A percentile compares a stretch with the other conserved stretches of the same genome.
phyloP scores from a whole-genome alignment of 2,329 filamentous ascomycete species.

The Nigrospora oryzae region DNA sequence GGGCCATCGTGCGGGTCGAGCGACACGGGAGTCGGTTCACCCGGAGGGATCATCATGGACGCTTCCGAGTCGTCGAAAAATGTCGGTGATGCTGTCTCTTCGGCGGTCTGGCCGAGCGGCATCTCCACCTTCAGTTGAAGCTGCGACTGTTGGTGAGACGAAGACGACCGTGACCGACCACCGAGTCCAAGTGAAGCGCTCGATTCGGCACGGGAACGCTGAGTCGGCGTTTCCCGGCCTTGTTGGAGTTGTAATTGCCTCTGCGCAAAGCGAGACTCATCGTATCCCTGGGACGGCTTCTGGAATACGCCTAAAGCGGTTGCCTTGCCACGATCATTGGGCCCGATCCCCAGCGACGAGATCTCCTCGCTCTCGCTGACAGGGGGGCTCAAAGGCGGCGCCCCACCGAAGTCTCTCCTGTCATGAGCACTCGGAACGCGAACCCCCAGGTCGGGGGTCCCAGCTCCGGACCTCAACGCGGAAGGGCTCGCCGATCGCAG shows the following conservation, averaged over 20 bases:
- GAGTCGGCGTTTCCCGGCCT: constrained; percentile 55
- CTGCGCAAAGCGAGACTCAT: constrained; percentile 78
- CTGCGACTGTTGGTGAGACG: constrained; percentile 28
- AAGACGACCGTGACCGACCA: constrained; percentile 37
- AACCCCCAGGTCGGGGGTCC: constrained; percentile 24
- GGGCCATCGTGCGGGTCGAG: too few species aligned
- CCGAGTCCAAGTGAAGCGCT: constrained; percentile 27
- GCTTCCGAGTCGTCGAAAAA: constrained; percentile 35
- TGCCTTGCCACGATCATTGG: constrained; percentile 53
- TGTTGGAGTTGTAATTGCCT: constrained; percentile 75
- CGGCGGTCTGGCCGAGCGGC: constrained; percentile 17
- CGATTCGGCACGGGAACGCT: constrained; percentile 35
- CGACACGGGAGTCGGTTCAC: too few species aligned
- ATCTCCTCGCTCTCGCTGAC: constrained; percentile 66
- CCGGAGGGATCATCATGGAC: constrained; percentile 12
- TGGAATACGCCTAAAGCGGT: constrained; percentile 34
- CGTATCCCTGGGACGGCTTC: constrained; percentile 67
- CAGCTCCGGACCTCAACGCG: constrained; percentile 25
- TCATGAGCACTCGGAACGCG: constrained; percentile 23
- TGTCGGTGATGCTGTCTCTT: constrained; percentile 24
- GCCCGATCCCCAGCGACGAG: constrained; percentile 56
- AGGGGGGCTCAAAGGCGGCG: constrained; percentile 57
- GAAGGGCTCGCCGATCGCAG: constrained; percentile 50
- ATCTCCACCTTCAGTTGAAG: constrained; percentile 19
- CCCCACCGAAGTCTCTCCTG: constrained; percentile 24